Base-by-base conservation (phyloP, 192 early-diverging fungal species). In the Gigaspora rosea region DNA sequence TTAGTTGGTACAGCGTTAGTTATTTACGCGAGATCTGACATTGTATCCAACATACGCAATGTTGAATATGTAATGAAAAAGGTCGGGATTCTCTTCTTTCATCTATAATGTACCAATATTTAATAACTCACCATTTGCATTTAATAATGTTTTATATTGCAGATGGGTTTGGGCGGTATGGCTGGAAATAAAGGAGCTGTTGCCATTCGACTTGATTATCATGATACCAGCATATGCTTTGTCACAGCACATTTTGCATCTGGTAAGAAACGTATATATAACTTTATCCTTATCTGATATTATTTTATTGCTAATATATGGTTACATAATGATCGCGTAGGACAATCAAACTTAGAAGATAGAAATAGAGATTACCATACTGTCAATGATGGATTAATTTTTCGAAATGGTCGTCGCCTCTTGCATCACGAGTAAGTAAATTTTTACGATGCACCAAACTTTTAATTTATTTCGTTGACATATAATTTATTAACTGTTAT, bases 131-230 rank as follows among this genome's bases (percentile, higher is more conserved):
- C 8, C 5, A 36, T 33, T 47, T 73, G 1, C 15, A 50, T 49
- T 63, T 16, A 27, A 27, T 27, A 27, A 27, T 27, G 27, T 75
- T 27, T 56, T 33, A 41, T 68, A 63, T 18, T 50, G n/a, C 69
- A 92, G 88, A 99, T 97, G 6, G 98, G 97, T 4, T 82, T 99
- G 58, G 89, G 89, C 20, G 98, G 98, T 8, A 95, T 98, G 89
- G 91, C 95, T 2, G 98, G 95, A 54, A 99, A 98, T 85, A 99
- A 99, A 86, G 97, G 97, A 47, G 96, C 93, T 2, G 94, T 99
- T 4, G 96, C 95, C 1, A 90, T 98, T 70, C 90, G 94, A 27
- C 87, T 97, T 81, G 87, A 92, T 77, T 91, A 93, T 67, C 84
- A 93, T 76, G 96, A 98, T 78, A 95, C 96, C 0, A 90, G 88